Base-by-base conservation (phyloP, 768 basidiomycete genomes). In the Tulasnella sp. region DNA sequence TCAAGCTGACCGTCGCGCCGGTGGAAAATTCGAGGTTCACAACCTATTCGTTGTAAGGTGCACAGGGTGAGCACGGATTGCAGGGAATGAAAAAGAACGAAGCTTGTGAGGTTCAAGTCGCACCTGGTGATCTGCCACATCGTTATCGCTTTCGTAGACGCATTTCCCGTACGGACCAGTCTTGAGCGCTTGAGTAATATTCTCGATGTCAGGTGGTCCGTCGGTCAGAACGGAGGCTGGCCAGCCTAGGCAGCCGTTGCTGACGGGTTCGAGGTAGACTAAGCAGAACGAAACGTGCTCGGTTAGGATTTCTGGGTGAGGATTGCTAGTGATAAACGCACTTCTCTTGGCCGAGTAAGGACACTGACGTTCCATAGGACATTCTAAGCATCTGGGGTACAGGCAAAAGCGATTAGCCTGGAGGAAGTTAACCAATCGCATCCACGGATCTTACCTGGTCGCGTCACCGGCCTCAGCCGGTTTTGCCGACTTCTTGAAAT, bases 311-410 rank as follows among this genome's bases (percentile, higher is more conserved):
- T 44, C 50, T 44, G 24, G 28, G 24, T 41, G 22, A 34, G 37
- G 28, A 41, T 28, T 46, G 28, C 42, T 75, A 34, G 28, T 1
- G 44, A 81, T 28, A 3, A 11, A 84, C 89, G 74, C 82, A 94
- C 95, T 90, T 87, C 91, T 93, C 88, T 95, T 96, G 50, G 96
- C 94, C 82, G 94, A 95, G 85, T 96, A 97, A 4, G 94, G 89
- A 83, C 96, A 97, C 41, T 92, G 89, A 50, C 87, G 87, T 85
- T 95, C 92, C 16, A 90, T 86, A 0, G 91, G 88, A 85, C 96
- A 97, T 11, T 94, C 93, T 41, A 94, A 84, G 84, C 96, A 97
- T n/a, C 91, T 77, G 24, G 24, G 58, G 28, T 24, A 18, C 12
- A 16, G 7, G 11, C 46, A 37, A 37, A 54, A 24, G 24, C 37